Conservation (phyloP, 2,329 filamentous ascomycete genomes). For the Hymenoscyphus linearis region DNA sequence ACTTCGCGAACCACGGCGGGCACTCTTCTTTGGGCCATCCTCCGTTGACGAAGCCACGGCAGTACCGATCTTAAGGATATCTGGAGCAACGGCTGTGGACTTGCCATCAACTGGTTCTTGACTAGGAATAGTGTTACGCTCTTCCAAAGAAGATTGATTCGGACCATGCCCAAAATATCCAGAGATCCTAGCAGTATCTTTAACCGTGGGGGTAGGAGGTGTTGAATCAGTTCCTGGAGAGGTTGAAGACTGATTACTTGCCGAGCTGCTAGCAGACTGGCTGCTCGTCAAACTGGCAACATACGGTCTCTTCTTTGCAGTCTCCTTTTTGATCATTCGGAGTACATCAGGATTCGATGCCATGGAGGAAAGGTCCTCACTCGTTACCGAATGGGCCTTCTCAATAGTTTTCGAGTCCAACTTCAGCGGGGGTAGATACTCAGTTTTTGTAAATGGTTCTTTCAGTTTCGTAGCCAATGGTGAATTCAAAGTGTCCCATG, state of each 20-base stretch:
- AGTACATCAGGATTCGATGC: background rate
- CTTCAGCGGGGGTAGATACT: background rate
- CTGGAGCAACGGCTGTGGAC: background rate
- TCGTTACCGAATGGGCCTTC: background rate
- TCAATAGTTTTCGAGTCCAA: background rate
- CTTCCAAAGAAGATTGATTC: background rate
- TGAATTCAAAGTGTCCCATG: background rate
- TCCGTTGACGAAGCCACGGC: background rate
- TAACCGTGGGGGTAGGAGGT: too few relatives aligned
- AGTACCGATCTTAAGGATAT: background rate
- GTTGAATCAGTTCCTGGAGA: too few relatives aligned
- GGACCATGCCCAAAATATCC: background rate
- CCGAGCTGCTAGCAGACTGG: background rate
- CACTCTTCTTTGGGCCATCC: background rate
- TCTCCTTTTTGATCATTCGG: background rate
- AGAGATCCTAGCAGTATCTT: background rate
- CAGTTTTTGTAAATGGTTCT: background rate
- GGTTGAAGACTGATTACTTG: background rate
- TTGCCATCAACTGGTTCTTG: background rate
- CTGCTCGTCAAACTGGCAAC: background rate
- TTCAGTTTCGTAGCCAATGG: background rate
- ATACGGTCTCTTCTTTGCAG: background rate
- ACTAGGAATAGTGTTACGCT: background rate
- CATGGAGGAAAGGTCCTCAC: background rate
- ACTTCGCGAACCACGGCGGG: background rate